These are phyloP conservation scores for Chrysoporthe cubensis DNA, from an alignment of 2,329 filamentous ascomycete species.

Conservation along the genomic window DNA sequence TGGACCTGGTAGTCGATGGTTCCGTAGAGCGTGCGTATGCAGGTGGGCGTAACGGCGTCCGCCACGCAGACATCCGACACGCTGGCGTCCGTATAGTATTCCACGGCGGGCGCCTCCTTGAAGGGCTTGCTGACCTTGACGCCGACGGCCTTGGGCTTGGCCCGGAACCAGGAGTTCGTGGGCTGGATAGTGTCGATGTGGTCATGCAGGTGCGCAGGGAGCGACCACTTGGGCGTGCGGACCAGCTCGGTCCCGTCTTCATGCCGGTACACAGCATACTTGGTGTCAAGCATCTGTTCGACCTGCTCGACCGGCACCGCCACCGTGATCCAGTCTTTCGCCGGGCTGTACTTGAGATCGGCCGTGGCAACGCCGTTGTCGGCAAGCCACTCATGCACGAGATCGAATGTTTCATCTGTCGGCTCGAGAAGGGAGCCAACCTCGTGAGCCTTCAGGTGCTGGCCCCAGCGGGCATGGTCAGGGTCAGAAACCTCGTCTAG, in stretches of 20 bases:
- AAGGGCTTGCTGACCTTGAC: slow-evolving; percentile 39
- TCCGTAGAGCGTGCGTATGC: slow-evolving; percentile 50
- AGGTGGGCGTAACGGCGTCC: slow-evolving; percentile 50
- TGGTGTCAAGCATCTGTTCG: slow-evolving; percentile 51
- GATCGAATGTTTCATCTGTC: slow-evolving; percentile 51
- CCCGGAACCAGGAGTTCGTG: slow-evolving; percentile 53
- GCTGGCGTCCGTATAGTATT: slow-evolving; percentile 40
- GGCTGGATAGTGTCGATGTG: slow-evolving; percentile 54
- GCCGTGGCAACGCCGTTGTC: slow-evolving; percentile 52
- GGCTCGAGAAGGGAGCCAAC: slow-evolving; percentile 59
- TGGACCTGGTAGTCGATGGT: slow-evolving; percentile 55
- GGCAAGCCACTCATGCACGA: slow-evolving; percentile 59
- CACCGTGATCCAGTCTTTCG: slow-evolving; percentile 52
- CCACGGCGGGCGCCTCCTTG: slow-evolving; percentile 34
- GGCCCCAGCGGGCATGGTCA: slow-evolving; percentile 49
- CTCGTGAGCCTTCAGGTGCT: slow-evolving; percentile 54
- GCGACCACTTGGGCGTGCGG: slow-evolving; percentile 60
- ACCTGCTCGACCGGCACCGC: slow-evolving; percentile 50
- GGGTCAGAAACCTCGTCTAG: slow-evolving; percentile 48
- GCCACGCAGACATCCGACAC: slow-evolving; percentile 49
- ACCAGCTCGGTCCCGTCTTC: slow-evolving; percentile 55
- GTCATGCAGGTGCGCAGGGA: slow-evolving; percentile 45
- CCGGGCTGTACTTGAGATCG: slow-evolving; percentile 41
- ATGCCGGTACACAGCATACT: slow-evolving; percentile 52
- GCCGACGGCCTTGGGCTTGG: slow-evolving; percentile 38